Evolutionary conservation across 495 filamentous ascomycete species (phyloP).

Genomic region (Viridothelium virens): DNA sequence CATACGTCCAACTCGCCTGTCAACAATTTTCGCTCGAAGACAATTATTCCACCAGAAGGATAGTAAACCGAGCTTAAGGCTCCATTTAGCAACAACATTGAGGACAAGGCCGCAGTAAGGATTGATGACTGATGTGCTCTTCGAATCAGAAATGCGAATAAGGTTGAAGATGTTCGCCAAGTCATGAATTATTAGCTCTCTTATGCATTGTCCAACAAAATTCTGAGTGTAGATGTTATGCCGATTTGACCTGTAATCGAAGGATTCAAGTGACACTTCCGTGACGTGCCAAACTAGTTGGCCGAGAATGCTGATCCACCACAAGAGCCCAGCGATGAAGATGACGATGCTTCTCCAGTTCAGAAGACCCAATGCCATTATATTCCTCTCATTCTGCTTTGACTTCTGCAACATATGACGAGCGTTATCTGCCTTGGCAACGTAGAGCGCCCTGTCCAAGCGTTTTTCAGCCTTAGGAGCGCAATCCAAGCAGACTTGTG

Average conservation of each 20-base stretch:
- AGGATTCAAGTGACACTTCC: slow-evolving; percentile 13
- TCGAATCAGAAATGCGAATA: not conserved
- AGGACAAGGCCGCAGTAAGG: not conserved
- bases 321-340: slow-evolving; percentile 45
- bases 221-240: not conserved
- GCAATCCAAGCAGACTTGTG: slow-evolving; percentile 74
- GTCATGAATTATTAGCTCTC: not conserved
- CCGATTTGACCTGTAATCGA: not conserved
- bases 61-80: not conserved
- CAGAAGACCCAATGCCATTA: slow-evolving; percentile 18
- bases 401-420: slow-evolving; percentile 1
- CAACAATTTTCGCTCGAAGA: slow-evolving; percentile 31
- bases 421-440: slow-evolving; percentile 46
- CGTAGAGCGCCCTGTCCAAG: slow-evolving; percentile 61
- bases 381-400: slow-evolving; percentile 5
- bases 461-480: slow-evolving; percentile 56
- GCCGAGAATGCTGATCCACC: slow-evolving; percentile 42
- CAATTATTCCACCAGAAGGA: slow-evolving; percentile 74
- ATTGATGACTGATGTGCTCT: not conserved
- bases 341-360: slow-evolving; percentile 47
- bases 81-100: not conserved
- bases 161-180: not conserved
- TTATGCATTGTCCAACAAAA: not conserved
- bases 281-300: slow-evolving; percentile 49
- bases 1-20: slow-evolving; percentile 43